Evolutionary conservation across 2,329 filamentous ascomycete genomes (phyloP), one percentile per base, ranked within the genome.

Genomic region (Aspergillus sp.): DNA sequence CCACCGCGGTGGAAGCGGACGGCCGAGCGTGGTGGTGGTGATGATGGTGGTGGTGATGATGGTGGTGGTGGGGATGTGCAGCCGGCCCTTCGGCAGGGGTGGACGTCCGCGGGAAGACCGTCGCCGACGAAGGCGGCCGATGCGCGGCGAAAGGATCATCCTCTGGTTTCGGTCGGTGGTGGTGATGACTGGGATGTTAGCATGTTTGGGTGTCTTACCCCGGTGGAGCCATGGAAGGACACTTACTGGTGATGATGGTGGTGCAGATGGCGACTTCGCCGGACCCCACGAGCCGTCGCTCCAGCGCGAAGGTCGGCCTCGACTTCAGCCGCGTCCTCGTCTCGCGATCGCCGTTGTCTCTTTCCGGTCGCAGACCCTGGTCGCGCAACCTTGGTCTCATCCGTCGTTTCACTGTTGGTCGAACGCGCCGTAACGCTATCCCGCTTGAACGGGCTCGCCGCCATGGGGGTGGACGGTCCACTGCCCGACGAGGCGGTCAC

Each of bases 261-360:
- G 53, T 88, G 85, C 57, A 60, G 49, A 59, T 71, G 68, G 40
- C 67, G 67, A 52, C 62, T 64, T n/a, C 57, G 57, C 36, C 86
- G 85, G 72, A 94, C 93, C 50, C 86, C 85, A 65, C 91, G 89
- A 51, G 78, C 72, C 53, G 82, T 81, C 41, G 78, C 65, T 21
- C 86, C 85, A 2, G 87, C 86, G 11, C 77, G 76, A 60, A 84
- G 78, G 21, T 85, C 86, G 31, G 81, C 82, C 52, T 78, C 82
- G 52, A 84, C 84, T 53, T 94, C 89, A 55, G 85, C 70, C 41
- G 78, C 70, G 3, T 90, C 88, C 42, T 94, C 91, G 49, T 96
- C 89, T 65, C 91, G 90, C 2, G 86, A 76, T 69, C 91, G 89
- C 56, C 89, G 68, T 19, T 70, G 80, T 52, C 86, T 81, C 65